Evolutionary conservation across 2,329 filamentous ascomycete genomes (phyloP).

Genomic region (Fusarium dlaminii): DNA sequence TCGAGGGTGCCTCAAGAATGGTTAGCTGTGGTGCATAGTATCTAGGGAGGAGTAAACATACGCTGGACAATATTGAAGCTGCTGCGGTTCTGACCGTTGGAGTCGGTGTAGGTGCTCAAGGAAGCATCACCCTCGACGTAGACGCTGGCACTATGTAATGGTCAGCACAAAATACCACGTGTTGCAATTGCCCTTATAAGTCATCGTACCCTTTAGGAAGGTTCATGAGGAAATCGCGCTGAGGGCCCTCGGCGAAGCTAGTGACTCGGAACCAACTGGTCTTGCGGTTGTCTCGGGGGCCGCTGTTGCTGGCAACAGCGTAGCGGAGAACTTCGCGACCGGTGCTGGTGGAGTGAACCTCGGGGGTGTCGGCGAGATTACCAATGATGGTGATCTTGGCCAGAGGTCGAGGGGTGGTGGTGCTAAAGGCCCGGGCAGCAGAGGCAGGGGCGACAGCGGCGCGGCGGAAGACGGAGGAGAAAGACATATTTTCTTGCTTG

Average conservation of each 20-base stretch:
- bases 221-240: slow-evolving; percentile 75
- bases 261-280: slow-evolving; percentile 88
- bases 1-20: slow-evolving; percentile 54
- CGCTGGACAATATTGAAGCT: slow-evolving; percentile 80
- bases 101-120: slow-evolving; percentile 73
- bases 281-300: slow-evolving; percentile 73
- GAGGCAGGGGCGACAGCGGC: slow-evolving; percentile 58
- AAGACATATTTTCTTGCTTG: slow-evolving; percentile 50
- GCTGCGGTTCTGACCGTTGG: slow-evolving; percentile 73
- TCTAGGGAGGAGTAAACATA: slow-evolving; percentile 59
- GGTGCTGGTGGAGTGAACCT: slow-evolving; percentile 74
- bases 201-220: slow-evolving; percentile 86
- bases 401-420: slow-evolving; percentile 69
- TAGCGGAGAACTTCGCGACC: slow-evolving; percentile 83
- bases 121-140: slow-evolving; percentile 85
- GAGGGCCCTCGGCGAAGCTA: slow-evolving; percentile 75
- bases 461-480: slow-evolving; percentile 65
- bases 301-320: slow-evolving; percentile 74
- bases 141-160: slow-evolving; percentile 71
- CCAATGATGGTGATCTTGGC: slow-evolving; percentile 89
- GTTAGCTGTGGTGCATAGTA: slow-evolving; percentile 21
- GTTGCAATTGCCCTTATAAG: neutral
- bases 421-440: slow-evolving; percentile 77
- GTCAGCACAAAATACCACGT: slow-evolving; percentile 15
- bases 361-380: slow-evolving; percentile 81